Percentiles rank a stretch among this genome's conserved stretches.
phyloP scores from a whole-genome alignment of 257 asterid genomes.

The Anisodus tanguticus region DNA sequence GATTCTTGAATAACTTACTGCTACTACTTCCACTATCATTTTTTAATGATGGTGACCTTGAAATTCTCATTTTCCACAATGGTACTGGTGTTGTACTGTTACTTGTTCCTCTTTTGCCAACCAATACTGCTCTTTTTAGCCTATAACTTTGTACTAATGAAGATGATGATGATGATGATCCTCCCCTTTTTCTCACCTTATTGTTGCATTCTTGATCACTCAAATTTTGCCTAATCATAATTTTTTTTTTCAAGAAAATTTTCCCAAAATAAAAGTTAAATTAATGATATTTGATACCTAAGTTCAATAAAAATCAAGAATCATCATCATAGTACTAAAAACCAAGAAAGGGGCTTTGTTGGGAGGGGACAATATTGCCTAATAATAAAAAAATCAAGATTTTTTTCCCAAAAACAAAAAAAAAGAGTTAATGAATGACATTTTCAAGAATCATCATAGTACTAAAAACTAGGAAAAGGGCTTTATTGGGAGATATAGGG shows the following conservation, averaged over 20 bases:
- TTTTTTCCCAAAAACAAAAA: too few species aligned
- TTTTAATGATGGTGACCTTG: constrained; percentile 59
- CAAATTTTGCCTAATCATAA: constrained; percentile 67
- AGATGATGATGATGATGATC: constrained; percentile 79
- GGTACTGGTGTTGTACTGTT: constrained; percentile 66
- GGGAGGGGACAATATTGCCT: not conserved
- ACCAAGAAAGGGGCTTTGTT: constrained; percentile 2
- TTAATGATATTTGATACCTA: not conserved
- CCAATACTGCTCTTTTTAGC: constrained; percentile 72
- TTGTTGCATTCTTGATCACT: constrained; percentile 63
- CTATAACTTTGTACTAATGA: constrained; percentile 66
- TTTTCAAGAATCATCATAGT: not conserved
- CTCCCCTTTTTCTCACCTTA: constrained; percentile 86
- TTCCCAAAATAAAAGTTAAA: not conserved
- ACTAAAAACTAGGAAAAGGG: constrained; percentile 9
- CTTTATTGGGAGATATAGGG: not conserved
- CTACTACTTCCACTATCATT: constrained; percentile 40
- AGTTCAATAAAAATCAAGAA: constrained; percentile 22
- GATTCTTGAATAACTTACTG: constrained; percentile 43
- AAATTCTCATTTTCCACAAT: constrained; percentile 67
- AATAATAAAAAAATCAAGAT: too few species aligned
- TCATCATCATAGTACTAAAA: constrained; percentile 24
- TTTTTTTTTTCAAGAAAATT: not conserved
- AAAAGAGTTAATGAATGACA: too few species aligned
- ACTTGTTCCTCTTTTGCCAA: constrained; percentile 67